These are phyloP conservation scores for Pichia membranifaciens DNA, from an alignment of 805 yeast species.

Conservation along the genomic window DNA sequence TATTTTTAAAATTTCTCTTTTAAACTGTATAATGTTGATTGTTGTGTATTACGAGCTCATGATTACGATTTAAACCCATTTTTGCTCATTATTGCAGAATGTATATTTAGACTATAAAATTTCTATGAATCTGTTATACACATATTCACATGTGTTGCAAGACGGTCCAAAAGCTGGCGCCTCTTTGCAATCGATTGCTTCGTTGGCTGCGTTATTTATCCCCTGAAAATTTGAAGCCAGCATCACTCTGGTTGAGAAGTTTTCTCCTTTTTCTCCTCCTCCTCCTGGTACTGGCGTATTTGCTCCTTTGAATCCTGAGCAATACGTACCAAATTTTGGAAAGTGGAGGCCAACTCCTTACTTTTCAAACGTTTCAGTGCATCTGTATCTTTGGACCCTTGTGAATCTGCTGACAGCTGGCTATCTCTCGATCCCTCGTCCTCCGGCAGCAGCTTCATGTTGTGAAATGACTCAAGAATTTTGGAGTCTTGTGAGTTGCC, in stretches of 20 bases:
- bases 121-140: no score
- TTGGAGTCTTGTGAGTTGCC: constrained; percentile 38
- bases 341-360: constrained; percentile 26
- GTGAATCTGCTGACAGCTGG: background rate
- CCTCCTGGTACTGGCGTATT: constrained; percentile 24
- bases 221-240: no score
- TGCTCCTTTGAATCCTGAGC: constrained; percentile 30
- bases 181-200: no score
- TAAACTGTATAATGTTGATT: no score
- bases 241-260: background rate
- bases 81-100: no score
- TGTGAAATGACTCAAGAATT: constrained; percentile 29
- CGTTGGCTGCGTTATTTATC: no score
- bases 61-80: no score
- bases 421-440: background rate
- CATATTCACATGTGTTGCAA: no score
- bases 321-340: constrained; percentile 28
- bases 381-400: background rate
- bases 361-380: constrained; percentile 14
- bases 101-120: no score
- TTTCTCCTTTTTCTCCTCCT: constrained; percentile 15
- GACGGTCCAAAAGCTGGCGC: no score
- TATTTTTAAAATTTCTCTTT: no score
- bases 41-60: no score
- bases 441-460: constrained; percentile 8